Percentiles rank a stretch among this genome's conserved stretches.
phyloP scores from a whole-genome alignment of 2,329 filamentous ascomycete genomes.

The Thyridium curvatum region DNA sequence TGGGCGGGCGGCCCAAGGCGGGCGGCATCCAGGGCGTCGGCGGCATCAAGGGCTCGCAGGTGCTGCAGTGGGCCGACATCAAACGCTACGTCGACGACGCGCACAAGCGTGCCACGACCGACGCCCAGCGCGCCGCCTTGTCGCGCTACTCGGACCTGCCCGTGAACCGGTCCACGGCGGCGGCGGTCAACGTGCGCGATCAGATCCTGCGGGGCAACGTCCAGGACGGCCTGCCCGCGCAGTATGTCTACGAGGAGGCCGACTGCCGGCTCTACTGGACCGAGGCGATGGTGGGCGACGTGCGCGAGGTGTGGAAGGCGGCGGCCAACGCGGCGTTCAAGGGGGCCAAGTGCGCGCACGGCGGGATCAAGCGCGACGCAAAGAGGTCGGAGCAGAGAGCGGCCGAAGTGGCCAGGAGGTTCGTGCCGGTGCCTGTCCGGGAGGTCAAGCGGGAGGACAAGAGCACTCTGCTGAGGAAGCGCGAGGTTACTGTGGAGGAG shows the following conservation, averaged over 20 bases:
- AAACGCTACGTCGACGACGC: slow-evolving; percentile 11
- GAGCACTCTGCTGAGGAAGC: no score
- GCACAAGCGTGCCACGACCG: slow-evolving; percentile 9
- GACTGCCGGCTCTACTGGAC: slow-evolving; percentile 49
- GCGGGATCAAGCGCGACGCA: no score
- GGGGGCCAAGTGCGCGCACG: no score
- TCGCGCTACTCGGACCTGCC: slow-evolving; percentile 5
- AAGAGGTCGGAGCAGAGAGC: no score
- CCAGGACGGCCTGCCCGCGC: slow-evolving; percentile 34
- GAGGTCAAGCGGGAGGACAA: no score
- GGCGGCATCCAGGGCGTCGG: slow-evolving; percentile 56
- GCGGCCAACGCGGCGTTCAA: slow-evolving; percentile 29
- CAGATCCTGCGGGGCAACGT: slow-evolving; percentile 27
- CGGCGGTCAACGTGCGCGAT: slow-evolving; percentile 30
- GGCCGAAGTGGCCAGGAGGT: no score
- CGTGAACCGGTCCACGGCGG: slow-evolving; percentile 5
- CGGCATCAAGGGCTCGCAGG: slow-evolving; percentile 53
- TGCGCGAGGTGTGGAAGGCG: slow-evolving; percentile 39
- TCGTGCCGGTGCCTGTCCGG: no score
- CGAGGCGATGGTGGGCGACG: slow-evolving; percentile 37
- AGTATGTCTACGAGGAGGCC: slow-evolving; percentile 40
- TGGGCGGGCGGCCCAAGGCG: slow-evolving; percentile 53
- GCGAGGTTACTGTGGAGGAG: no score
- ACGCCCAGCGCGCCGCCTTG: slow-evolving; percentile 5
- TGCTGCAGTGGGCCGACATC: slow-evolving; percentile 1